Base-by-base conservation (phyloP, 75 land plant genomes). In the Picea sitchensis region DNA sequence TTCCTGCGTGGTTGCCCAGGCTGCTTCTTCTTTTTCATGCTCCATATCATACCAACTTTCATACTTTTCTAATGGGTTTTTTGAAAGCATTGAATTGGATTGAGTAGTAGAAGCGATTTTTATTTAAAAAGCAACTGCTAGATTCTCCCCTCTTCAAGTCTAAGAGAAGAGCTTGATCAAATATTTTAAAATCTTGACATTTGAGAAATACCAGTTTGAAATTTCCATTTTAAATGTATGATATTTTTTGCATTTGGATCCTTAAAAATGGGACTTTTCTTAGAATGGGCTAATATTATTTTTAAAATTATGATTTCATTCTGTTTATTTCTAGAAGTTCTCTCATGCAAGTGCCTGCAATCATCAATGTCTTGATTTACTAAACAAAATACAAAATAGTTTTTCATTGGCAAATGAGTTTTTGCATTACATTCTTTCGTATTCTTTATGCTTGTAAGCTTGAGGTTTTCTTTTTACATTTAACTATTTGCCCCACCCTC, bases 121-220 rank as follows among this genome's bases (percentile, higher is more conserved):
- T 68, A n/a, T 38, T 68, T 68, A 68, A 68, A 68, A 20, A 68
- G 26, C 72, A 34, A 68, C 17, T 34, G 72, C 17, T 17, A 68
- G 72, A 32, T 68, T 68, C 44, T 68, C 72, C 32, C 44, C 30
- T 68, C 38, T 36, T 18, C 20, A 17, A 36, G 72, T 34, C 20
- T 15, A 15, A 67, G 34, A 63, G 67, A 3, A 2, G 41, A 67
- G 71, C 34, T 36, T 38, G 38, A 34, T 36, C 34, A 68, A 68
- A 32, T 68, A 18, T 34, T 68, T 44, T 0, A 68, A 68, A 38
- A 26, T 38, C 44, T 38, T 38, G 44, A 68, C 72, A 68, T 68
- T 34, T 68, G 34, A 44, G 72, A 68, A 68, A 68, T 20, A 31
- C 17, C 69, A 65, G 72, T 34, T 68, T 44, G 34, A 18, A 68